Evolutionary conservation across 2,329 filamentous ascomycete species (phyloP).

Genomic region (Onygenales sp.): DNA sequence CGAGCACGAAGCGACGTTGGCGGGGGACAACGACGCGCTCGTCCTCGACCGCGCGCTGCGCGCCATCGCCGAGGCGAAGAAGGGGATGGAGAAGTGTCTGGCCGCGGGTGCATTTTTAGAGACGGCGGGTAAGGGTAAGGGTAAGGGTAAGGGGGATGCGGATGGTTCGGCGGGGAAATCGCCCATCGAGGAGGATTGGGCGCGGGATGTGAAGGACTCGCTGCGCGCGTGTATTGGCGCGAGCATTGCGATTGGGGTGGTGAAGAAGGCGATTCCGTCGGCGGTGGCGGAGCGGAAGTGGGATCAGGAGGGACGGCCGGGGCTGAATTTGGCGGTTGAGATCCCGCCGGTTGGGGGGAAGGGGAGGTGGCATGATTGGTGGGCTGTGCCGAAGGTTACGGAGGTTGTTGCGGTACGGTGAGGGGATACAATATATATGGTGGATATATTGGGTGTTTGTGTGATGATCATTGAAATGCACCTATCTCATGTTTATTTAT

Average conservation of each 20-base stretch:
- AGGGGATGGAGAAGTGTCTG: constrained; percentile 34
- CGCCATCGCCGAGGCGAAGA: constrained; percentile 31
- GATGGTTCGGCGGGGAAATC: not conserved
- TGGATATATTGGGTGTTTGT: not conserved
- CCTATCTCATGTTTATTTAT: too few relatives aligned
- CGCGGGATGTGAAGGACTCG: constrained; percentile 47
- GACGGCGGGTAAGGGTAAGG: not conserved
- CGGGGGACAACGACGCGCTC: constrained; percentile 32
- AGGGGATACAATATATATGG: too few relatives aligned
- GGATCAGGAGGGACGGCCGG: not conserved
- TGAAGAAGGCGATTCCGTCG: constrained; percentile 44
- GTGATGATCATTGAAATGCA: too few relatives aligned
- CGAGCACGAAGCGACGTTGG: constrained; percentile 30
- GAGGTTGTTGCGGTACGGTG: constrained; percentile 7
- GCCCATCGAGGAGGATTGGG: constrained; percentile 49
- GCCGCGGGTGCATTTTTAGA: constrained; percentile 26
- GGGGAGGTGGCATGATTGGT: constrained; percentile 36
- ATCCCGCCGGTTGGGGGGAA: constrained; percentile 31
- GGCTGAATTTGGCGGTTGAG: constrained; percentile 22
- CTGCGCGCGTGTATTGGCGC: constrained; percentile 63
- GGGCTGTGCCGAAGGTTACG: constrained; percentile 33
- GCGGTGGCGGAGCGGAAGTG: constrained; percentile 3
- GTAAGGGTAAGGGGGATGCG: not conserved
- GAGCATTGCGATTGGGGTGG: constrained; percentile 52
- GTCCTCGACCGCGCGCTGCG: constrained; percentile 32